Conservation (phyloP, 148 eudicot genomes). For the Rhododendron mucronatum region DNA sequence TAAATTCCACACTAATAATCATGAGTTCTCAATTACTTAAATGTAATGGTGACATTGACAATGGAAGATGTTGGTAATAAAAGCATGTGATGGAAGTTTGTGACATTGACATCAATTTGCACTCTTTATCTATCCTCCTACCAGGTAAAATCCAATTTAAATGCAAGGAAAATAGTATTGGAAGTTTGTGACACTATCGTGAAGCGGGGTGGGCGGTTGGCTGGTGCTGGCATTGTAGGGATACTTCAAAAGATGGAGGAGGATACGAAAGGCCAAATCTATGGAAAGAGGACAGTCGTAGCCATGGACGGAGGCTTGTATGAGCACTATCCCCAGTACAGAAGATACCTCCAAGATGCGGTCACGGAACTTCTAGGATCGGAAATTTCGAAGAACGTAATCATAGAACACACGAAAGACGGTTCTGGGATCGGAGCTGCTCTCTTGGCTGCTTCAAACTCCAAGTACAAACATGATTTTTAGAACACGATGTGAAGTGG, state of each 20-base stretch:
- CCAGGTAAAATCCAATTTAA: slow-evolving; percentile 48
- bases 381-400: slow-evolving; percentile 38
- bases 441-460: slow-evolving; percentile 72
- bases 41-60: background rate
- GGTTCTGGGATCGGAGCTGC: slow-evolving; percentile 92
- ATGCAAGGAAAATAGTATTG: slow-evolving; percentile 38
- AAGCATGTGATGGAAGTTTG: background rate
- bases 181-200: slow-evolving; percentile 67
- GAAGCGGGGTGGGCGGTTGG: slow-evolving; percentile 66
- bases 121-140: background rate
- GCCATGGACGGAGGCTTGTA: slow-evolving; percentile 90
- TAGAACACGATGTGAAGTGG: background rate
- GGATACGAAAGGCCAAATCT: slow-evolving; percentile 44
- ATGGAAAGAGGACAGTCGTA: slow-evolving; percentile 62
- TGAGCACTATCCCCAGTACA: slow-evolving; percentile 65
- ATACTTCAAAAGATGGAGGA: slow-evolving; percentile 63
- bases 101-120: background rate
- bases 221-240: slow-evolving; percentile 80
- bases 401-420: slow-evolving; percentile 67
- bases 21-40: background rate
- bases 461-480: slow-evolving; percentile 36
- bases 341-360: slow-evolving; percentile 53
- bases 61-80: background rate
- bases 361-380: slow-evolving; percentile 57
- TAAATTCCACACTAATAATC: background rate